A percentile compares a stretch with the other conserved stretches of the same genome.
Conservation (phyloP, 2,329 filamentous ascomycete species). For the Alternaria infectoria region DNA sequence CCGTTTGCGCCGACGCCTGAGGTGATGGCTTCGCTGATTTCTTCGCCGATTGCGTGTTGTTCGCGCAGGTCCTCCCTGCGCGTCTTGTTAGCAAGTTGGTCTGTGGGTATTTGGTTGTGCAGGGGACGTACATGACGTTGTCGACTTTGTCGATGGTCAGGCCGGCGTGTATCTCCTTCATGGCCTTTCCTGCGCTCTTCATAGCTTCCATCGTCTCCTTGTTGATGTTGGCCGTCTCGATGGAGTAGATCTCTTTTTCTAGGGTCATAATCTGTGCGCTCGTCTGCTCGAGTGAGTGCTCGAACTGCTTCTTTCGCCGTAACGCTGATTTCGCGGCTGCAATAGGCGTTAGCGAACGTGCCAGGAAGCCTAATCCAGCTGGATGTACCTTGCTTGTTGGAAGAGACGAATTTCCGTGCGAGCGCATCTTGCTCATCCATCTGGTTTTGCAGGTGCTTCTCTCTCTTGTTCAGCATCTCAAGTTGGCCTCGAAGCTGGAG, state of each 20-base stretch:
- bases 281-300: slow-evolving; percentile 91
- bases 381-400: slow-evolving; percentile 86
- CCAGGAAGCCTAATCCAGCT: slow-evolving; percentile 36
- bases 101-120: neutral
- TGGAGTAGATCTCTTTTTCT: slow-evolving; percentile 93
- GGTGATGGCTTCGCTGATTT: slow-evolving; percentile 87
- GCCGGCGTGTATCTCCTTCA: slow-evolving; percentile 90
- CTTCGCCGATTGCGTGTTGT: slow-evolving; percentile 90
- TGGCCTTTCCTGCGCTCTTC: slow-evolving; percentile 87
- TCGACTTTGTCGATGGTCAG: slow-evolving; percentile 95
- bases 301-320: slow-evolving; percentile 91
- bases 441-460: slow-evolving; percentile 87
- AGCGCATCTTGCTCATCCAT: slow-evolving; percentile 91
- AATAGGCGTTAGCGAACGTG: slow-evolving; percentile 7
- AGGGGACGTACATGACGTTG: slow-evolving; percentile 80
- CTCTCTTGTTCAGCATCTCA: slow-evolving; percentile 97
- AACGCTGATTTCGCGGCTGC: slow-evolving; percentile 88
- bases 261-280: slow-evolving; percentile 87
- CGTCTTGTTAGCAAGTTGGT: slow-evolving; percentile 1
- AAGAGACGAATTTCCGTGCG: slow-evolving; percentile 84
- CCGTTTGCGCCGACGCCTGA: slow-evolving; percentile 68
- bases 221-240: slow-evolving; percentile 99
- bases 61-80: slow-evolving; percentile 86
- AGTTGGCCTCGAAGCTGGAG: slow-evolving; percentile 84
- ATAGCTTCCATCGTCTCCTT: slow-evolving; percentile 93